Base-by-base conservation (phyloP, 129 eudicot genomes). In the Helichrysum umbraculigerum region DNA sequence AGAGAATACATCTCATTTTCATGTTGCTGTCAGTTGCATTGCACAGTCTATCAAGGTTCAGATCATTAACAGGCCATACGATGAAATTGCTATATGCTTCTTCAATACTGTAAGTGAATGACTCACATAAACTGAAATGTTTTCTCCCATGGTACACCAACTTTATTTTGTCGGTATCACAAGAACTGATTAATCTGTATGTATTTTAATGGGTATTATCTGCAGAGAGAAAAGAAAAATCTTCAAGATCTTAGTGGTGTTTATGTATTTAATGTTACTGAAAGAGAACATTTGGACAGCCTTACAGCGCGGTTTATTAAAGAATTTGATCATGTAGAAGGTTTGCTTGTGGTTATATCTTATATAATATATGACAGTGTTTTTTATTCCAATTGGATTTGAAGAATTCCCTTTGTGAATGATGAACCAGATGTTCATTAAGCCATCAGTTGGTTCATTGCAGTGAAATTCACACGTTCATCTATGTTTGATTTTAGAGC, bases 31-130 rank as follows among this genome's bases (percentile, higher is more conserved):
- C 52, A 87, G 83, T 69, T 88, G 89, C 78, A 89, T 94, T 78
- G 84, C 92, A 6, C 84, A 86, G 47, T 83, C 93, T 54, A 71
- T 94, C 78, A 94, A 86, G 86, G 89, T 88, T 57, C 99, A 89
- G 78, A 94, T 91, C 67, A 94, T 94, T 71, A 94, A 91, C 73
- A 86, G 92, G 83, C 91, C 99, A 62, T 91, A 94, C 39, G 99
- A 94, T 66, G 97, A 94, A 84, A 82, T 91, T 75, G 89, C 97
- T 14, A 84, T 94, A 66, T 94, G 99, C 86, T 94, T 94, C 91
- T 94, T 94, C 81, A 91, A 94, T 78, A 91, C 99, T 41, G 99
- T 94, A 87, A 87, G 90, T 22, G 73, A 59, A 39, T 21, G 14
- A 66, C 65, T 67, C 42, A 7, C 28, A 17, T 75, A 32, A 25